Evolutionary conservation across 257 asterid genomes (phyloP), one percentile per base, ranked within the genome.

Genomic region (Solanum pimpinellifolium): DNA sequence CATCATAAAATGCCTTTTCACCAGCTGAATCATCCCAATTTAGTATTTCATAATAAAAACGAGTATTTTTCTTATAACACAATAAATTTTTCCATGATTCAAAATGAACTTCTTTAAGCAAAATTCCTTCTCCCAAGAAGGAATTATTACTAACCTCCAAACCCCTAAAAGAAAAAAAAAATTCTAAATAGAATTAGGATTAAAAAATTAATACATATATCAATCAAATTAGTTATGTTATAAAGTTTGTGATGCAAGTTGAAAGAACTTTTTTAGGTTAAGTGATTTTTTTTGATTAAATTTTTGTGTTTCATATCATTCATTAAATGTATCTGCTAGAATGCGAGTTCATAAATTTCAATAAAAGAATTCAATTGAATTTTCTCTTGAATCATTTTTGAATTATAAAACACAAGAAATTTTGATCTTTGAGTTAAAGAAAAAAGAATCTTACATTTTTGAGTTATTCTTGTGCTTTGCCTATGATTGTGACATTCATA

Each of bases 41-140:
- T 68, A 87, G 4, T 47, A 87, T 21, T 49, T 27, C 8, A 5
- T 11, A 6, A 5, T 37, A 70, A 27, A 20, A 7, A 3, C 47
- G 42, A 29, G 0, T 69, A 29, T 31, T 35, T 46, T 72, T 23
- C 41, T 90, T 86, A 10, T 84, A 86, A 83, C 82, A 33, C 27
- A 88, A 16, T 44, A 88, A 87, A 3, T 89, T 66, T 7, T 81
- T 23, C 91, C 91, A 89, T 6, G 20, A 68, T 7, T 33, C 4
- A n/a, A 73, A 87, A 87, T 72, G 27, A 18, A 33, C 90, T 91
- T 60, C 59, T 78, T 56, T 42, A 87, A n/a, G 56, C 84, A 76
- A 31, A 90, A 88, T 9, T 90, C 87, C 73, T 84, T 87, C 39
- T 91, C 91, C 92, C 91, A 91, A 23, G 29, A 29, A 9, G 92